Percentiles rank a stretch among this genome's conserved stretches.
Evolutionary conservation across 495 filamentous ascomycete species (phyloP).

Genomic region (Neurospora sp.): DNA sequence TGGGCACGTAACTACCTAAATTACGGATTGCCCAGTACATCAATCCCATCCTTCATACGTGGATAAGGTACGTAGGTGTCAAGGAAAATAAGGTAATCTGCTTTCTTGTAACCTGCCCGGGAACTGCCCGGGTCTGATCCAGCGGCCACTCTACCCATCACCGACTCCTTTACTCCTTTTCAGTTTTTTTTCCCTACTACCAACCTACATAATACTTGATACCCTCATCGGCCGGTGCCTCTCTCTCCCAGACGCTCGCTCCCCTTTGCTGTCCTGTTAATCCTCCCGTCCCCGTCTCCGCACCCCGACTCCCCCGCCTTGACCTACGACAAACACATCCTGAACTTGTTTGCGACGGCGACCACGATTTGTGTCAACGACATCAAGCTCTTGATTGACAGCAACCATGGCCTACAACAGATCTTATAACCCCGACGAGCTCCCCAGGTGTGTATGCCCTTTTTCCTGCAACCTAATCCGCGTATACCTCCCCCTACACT

Average conservation of each 20-base stretch:
- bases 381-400: slow-evolving; percentile 5
- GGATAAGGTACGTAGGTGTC: neutral
- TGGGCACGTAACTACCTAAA: neutral
- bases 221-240: neutral
- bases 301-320: neutral
- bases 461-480: neutral
- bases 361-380: slow-evolving; percentile 8
- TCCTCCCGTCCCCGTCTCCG: slow-evolving; percentile 1
- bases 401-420: slow-evolving; percentile 84
- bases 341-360: slow-evolving; percentile 5
- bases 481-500: slow-evolving; percentile 11
- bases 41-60: neutral
- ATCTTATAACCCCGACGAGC: slow-evolving; percentile 88
- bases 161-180: neutral
- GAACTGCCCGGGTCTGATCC: neutral
- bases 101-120: neutral
- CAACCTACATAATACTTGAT: neutral
- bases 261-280: neutral
- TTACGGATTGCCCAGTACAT: neutral
- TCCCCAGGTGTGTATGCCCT: slow-evolving; percentile 68
- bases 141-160: neutral
- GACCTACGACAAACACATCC: slow-evolving; percentile 8
- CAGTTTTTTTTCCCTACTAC: neutral
- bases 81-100: neutral
- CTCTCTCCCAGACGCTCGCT: neutral